Percentiles rank a stretch among this genome's conserved stretches.
Evolutionary conservation across 2,329 filamentous ascomycete species (phyloP).

Genomic region (Alternaria metachromatica): DNA sequence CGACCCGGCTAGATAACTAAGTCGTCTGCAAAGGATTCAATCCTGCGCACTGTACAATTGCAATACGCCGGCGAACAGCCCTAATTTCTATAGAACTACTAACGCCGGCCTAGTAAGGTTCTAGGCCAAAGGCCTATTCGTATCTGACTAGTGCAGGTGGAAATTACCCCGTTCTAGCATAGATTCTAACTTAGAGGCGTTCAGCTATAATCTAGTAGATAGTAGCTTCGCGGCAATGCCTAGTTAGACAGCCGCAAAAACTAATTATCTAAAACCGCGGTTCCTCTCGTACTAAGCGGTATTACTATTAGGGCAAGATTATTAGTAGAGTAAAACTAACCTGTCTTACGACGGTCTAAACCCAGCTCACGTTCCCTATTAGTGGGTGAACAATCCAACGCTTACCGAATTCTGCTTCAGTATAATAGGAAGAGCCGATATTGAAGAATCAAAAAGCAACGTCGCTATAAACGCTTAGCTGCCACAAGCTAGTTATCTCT

Average conservation of each 20-base stretch:
- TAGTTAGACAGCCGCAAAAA: too few species aligned
- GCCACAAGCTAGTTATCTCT: neutral
- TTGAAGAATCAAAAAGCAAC: neutral
- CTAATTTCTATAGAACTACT: neutral
- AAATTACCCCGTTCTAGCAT: neutral
- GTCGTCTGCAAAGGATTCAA: neutral
- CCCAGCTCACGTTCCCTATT: neutral
- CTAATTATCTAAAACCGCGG: neutral
- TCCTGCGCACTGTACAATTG: constrained; percentile 35
- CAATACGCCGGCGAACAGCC: constrained; percentile 37
- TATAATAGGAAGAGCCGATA: neutral
- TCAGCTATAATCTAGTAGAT: neutral
- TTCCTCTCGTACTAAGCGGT: neutral
- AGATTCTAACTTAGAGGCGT: neutral
- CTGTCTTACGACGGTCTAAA: neutral
- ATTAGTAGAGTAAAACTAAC: neutral
- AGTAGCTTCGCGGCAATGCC: neutral
- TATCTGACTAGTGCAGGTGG: neutral
- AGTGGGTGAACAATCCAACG: neutral
- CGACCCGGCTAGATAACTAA: too few species aligned
- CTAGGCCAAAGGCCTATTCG: neutral
- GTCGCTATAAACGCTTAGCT: neutral
- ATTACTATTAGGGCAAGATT: neutral
- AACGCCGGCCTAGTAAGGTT: neutral
- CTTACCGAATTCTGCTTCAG: neutral